Evolutionary conservation across 1,139 yeast species (phyloP).

Genomic region (Candida freyschussii): DNA sequence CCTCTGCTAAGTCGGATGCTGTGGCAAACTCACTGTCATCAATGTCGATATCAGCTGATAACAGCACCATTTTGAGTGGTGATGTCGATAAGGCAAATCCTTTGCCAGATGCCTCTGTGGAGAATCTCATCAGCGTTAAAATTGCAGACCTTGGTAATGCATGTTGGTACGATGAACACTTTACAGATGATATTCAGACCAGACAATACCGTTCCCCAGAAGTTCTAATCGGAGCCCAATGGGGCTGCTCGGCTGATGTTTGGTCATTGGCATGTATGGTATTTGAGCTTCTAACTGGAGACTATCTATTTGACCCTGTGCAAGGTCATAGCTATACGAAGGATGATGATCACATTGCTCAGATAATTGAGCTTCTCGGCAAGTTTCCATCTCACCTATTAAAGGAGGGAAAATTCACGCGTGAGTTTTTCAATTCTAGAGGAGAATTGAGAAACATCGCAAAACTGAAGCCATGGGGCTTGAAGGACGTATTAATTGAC

Average conservation of each 20-base stretch:
- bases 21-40: slow-evolving; percentile 26
- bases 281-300: slow-evolving; percentile 73
- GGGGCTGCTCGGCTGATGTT: slow-evolving; percentile 75
- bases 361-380: slow-evolving; percentile 63
- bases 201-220: slow-evolving; percentile 76
- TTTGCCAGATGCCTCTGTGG: slow-evolving; percentile 2
- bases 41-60: slow-evolving; percentile 25
- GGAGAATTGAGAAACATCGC: slow-evolving; percentile 54
- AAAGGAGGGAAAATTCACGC: slow-evolving; percentile 45
- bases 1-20: slow-evolving; percentile 9
- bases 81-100: background rate
- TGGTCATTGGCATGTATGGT: slow-evolving; percentile 73
- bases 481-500: slow-evolving; percentile 53
- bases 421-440: slow-evolving; percentile 48
- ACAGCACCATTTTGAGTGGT: slow-evolving; percentile 8
- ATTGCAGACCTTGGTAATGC: slow-evolving; percentile 78
- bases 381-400: slow-evolving; percentile 48
- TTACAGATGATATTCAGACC: slow-evolving; percentile 70
- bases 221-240: slow-evolving; percentile 49
- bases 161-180: slow-evolving; percentile 61
- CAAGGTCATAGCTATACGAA: slow-evolving; percentile 46
- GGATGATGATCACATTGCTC: slow-evolving; percentile 75
- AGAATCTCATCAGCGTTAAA: slow-evolving; percentile 43
- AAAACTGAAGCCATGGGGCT: slow-evolving; percentile 60
- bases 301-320: slow-evolving; percentile 64